These are phyloP conservation scores for Trichoderma semiorbis DNA, from an alignment of 2,329 filamentous ascomycete genomes.

Conservation along the genomic window DNA sequence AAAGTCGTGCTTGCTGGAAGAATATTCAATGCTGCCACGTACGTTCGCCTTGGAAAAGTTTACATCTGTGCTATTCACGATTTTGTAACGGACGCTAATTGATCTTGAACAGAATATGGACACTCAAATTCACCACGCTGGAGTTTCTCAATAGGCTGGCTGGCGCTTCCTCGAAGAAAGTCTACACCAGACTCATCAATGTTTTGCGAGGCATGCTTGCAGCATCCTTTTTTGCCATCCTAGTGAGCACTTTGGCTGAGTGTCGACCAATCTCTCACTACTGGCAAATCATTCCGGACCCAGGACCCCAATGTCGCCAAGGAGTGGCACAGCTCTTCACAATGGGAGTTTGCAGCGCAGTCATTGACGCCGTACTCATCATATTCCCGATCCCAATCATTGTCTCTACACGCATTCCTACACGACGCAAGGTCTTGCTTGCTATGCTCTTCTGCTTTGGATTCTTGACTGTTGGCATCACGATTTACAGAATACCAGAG, in stretches of 20 bases:
- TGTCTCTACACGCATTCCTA: not conserved
- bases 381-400: slow-evolving; percentile 5
- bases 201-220: not conserved
- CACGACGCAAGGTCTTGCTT: not conserved
- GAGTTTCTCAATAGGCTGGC: not conserved
- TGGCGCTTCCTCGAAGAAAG: not conserved
- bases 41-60: not conserved
- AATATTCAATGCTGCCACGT: slow-evolving; percentile 1
- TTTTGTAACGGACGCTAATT: not conserved
- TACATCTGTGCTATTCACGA: not conserved
- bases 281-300: not conserved
- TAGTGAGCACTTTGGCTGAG: not conserved
- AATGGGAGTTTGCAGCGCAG: slow-evolving; percentile 1
- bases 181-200: not conserved
- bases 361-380: slow-evolving; percentile 1
- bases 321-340: not conserved
- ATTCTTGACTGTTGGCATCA: not conserved
- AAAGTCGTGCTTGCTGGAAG: slow-evolving; percentile 4
- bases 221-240: not conserved
- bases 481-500: not conserved
- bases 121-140: slow-evolving; percentile 1
- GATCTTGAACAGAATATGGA: not conserved
- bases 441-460: slow-evolving; percentile 3
- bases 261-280: slow-evolving; percentile 1
- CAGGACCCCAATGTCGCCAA: slow-evolving; percentile 3